A percentile compares a stretch with the other conserved stretches of the same genome.
phyloP scores from a whole-genome alignment of 805 yeast species.

The Monosporozyma solicola region DNA sequence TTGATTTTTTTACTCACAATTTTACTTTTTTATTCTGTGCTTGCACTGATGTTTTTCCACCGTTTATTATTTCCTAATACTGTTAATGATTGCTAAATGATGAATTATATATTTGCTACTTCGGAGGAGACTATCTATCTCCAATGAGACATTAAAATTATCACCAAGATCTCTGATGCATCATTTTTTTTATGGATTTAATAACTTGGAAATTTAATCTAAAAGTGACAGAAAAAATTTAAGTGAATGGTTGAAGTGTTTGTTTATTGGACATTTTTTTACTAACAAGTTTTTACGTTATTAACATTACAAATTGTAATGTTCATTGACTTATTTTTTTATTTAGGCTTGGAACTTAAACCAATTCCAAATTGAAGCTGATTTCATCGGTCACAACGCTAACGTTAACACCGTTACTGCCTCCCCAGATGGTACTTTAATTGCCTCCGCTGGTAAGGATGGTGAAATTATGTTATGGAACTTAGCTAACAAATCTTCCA shows the following conservation, averaged over 20 bases:
- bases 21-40: background rate
- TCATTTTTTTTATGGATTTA: background rate
- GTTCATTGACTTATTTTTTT: slow-evolving; percentile 27
- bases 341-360: slow-evolving; percentile 87
- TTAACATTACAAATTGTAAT: slow-evolving; percentile 29
- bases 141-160: slow-evolving; percentile 90
- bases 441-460: slow-evolving; percentile 99
- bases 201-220: background rate
- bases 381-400: slow-evolving; percentile 98
- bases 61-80: background rate
- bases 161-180: slow-evolving; percentile 98
- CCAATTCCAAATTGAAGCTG: slow-evolving; percentile 81
- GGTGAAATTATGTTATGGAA: slow-evolving; percentile 99
- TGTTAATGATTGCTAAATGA: slow-evolving; percentile 40
- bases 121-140: slow-evolving; percentile 64
- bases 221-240: background rate
- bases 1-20: slow-evolving; percentile 6
- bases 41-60: slow-evolving; percentile 5
- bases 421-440: slow-evolving; percentile 98
- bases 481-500: slow-evolving; percentile 72
- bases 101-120: slow-evolving; percentile 96
- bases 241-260: background rate
- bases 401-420: slow-evolving; percentile 94
- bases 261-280: background rate
- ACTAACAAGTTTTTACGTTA: slow-evolving; percentile 1